Evolutionary conservation across 139 green algal genomes (phyloP), one percentile per base, ranked within the genome.

Genomic region (Chlamydomonas sp.): DNA sequence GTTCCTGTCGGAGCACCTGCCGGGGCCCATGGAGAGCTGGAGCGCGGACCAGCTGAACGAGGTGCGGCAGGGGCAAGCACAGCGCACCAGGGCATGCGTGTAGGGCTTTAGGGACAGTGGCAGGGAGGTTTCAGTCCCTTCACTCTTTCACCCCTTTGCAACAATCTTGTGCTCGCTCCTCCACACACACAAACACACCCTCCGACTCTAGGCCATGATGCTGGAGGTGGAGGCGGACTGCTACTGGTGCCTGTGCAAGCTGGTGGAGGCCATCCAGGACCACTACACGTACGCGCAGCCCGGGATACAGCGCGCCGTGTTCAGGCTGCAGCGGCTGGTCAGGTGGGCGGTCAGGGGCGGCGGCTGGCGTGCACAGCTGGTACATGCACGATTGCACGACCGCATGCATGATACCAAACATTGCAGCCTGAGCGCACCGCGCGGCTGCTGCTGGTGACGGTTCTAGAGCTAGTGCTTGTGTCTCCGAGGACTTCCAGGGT

Each of bases 261-360:
- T 99, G 89, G 89, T 99, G 58, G 96, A 99, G 69, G 91, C 93
- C 79, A 98, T 96, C 84, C 97, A 99, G 91, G 98, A 99, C 92
- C 97, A 99, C 90, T 99, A 99, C 95, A 99, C 98, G 0, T 96
- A 98, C 75, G 95, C 96, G 68, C 98, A 99, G 94, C 98, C 98
- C 0, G 98, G 98, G 80, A 99, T 99, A 75, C 98, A 99, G 93
- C 93, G 94, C 6, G 93, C 95, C 1, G 94, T 99, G 14, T 99
- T 99, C 93, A 87, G 93, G 60, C 85, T 98, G 15, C 92, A 94
- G 75, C 97, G 98, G 91, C 93, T 99, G 0, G 92, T 98, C 62
- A 91, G 90, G 94, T 97, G 80, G 73, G 91, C 81, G 20, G 31
- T 49, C 31, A 49, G 31, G 31, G 31, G 31, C 31, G 31, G 31